These are phyloP conservation scores for Pestalotiopsis sp. DNA, from an alignment of 2,329 filamentous ascomycete genomes.

Conservation along the genomic window DNA sequence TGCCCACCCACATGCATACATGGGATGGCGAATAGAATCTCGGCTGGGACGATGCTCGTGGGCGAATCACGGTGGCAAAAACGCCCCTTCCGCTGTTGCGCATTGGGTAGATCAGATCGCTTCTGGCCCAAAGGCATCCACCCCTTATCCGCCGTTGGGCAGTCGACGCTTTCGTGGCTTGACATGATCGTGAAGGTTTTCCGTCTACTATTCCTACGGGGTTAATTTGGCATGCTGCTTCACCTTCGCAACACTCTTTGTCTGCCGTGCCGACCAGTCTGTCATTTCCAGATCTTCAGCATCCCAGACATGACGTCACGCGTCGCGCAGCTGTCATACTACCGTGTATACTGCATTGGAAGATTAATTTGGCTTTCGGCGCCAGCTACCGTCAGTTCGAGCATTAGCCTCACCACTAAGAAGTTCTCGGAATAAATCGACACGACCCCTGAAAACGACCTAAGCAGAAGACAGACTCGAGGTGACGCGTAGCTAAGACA, in stretches of 20 bases:
- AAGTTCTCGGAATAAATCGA: not conserved
- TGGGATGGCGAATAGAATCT: not conserved
- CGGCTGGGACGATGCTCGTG: not conserved
- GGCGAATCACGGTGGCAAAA: not conserved
- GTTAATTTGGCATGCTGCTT: not conserved
- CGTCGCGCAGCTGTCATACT: not conserved
- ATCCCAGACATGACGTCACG: not conserved
- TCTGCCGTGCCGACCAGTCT: not conserved
- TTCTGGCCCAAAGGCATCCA: not conserved
- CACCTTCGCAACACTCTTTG: not conserved
- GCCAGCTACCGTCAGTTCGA: constrained; percentile 1
- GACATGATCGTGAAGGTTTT: not conserved
- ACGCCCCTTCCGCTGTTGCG: not conserved
- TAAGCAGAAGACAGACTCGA: not conserved
- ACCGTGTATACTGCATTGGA: not conserved
- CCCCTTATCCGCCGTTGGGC: not conserved
- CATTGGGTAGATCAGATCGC: not conserved
- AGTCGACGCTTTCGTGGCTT: not conserved
- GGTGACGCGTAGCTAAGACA: not conserved
- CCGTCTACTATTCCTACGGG: not conserved
- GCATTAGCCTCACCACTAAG: not conserved
- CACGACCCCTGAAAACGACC: not conserved
- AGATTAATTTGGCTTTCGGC: constrained; percentile 1
- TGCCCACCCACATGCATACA: not conserved
- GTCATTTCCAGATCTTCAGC: not conserved